Percentiles rank a stretch among this genome's conserved stretches.
phyloP scores from a whole-genome alignment of 2,329 filamentous ascomycete genomes.

The Pyrenochaeta sp. region DNA sequence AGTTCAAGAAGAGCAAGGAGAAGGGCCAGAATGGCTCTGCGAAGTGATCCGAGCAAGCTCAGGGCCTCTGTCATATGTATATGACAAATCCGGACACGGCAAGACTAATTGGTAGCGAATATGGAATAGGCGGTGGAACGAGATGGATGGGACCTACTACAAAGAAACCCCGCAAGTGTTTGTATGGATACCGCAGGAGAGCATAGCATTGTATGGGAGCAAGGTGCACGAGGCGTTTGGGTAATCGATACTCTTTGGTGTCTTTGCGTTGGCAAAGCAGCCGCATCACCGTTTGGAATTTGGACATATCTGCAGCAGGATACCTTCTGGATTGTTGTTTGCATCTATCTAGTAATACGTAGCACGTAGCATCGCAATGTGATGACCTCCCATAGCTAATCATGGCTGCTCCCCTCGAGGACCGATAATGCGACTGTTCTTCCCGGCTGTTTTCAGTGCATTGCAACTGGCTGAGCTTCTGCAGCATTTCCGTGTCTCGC shows the following conservation, averaged over 20 bases:
- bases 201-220: slow-evolving; percentile 34
- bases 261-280: slow-evolving; percentile 4
- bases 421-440: neutral
- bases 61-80: neutral
- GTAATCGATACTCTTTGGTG: slow-evolving; percentile 1
- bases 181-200: slow-evolving; percentile 15
- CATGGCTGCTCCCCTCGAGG: neutral
- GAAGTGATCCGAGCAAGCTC: slow-evolving; percentile 17
- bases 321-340: neutral
- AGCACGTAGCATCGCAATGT: neutral
- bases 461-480: too few species aligned
- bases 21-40: slow-evolving; percentile 47
- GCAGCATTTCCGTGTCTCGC: neutral
- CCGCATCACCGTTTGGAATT: slow-evolving; percentile 2
- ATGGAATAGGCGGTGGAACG: neutral
- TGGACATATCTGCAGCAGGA: slow-evolving; percentile 6
- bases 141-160: neutral
- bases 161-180: neutral
- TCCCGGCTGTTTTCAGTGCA: neutral
- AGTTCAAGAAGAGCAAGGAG: slow-evolving; percentile 68
- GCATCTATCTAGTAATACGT: neutral
- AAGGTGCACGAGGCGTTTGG: slow-evolving; percentile 29
- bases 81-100: neutral
- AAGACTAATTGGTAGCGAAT: neutral
- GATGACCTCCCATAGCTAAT: neutral